Evolutionary conservation across 2,329 filamentous ascomycete species (phyloP), one percentile per base, ranked within the genome.

Genomic region (Ophiostoma sp.): DNA sequence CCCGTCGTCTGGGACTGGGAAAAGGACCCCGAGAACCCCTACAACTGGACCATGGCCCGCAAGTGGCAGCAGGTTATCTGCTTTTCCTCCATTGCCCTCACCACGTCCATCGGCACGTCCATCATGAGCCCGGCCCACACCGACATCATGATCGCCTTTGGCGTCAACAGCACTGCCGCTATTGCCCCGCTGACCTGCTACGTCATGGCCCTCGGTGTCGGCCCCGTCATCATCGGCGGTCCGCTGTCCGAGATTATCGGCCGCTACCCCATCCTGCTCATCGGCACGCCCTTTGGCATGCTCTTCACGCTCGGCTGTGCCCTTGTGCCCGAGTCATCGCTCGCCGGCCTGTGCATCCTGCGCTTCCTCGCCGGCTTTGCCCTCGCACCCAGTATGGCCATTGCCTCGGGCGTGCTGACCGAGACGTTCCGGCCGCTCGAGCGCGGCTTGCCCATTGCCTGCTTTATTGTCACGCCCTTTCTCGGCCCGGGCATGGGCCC

Each of bases 121-220:
- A 81, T 87, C 72, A 82, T 86, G 75, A 84, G 83, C 39, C 80
- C 85, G 0, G 82, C 82, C 4, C 75, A 80, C 31, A 66, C 73
- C 1, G 78, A 84, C 3, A 75, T 90, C 6, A 83, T 83, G 78
- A 57, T 75, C 0, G 80, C 85, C 7, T 90, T 90, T 76, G 73
- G 80, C 64, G 81, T 89, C 15, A 82, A 81, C 17, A 80, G 81
- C 67, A 88, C 85, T 1, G 80, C 82, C 8, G 84, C 87, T 0
- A 79, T 90, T n/a, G 77, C 90, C 0, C 84, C 85, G 0, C 76
- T 90, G 0, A 84, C 87, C 0, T 76, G 88, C 6, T 90, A 88
- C 76, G 83, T 87, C 6, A 77, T 89, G 11, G 87, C 87, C 0
- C 80, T 90, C 0, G 86, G 80, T 3, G 79, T 89, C 20, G 88